These are phyloP conservation scores for Alternaria sp. DNA, from an alignment of 2,329 filamentous ascomycete species.

Conservation along the genomic window DNA sequence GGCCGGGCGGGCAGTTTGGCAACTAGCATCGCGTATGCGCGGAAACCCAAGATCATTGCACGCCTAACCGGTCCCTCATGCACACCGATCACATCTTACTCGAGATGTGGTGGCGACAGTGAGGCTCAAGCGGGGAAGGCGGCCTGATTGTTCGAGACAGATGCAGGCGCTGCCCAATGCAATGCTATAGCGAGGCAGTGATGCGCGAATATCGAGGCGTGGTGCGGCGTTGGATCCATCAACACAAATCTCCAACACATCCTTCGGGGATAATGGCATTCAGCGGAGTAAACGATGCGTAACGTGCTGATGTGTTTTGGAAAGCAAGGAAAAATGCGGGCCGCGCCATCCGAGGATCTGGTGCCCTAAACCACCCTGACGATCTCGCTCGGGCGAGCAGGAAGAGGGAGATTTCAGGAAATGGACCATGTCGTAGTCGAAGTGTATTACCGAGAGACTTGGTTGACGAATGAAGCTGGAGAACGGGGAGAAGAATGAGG, in stretches of 20 bases:
- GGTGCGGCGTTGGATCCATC: conserved; percentile 18
- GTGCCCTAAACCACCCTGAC: not conserved
- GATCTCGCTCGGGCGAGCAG: not conserved
- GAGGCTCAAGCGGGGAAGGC: conserved; percentile 23
- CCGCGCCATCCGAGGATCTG: conserved; percentile 7
- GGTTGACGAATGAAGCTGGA: conserved; percentile 2
- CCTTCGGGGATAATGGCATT: not conserved
- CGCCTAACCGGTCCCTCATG: conserved; percentile 6
- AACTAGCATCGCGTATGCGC: not conserved
- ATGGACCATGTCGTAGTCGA: not conserved
- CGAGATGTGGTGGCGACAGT: conserved; percentile 23
- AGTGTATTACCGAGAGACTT: not conserved
- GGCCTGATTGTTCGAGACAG: conserved; percentile 13
- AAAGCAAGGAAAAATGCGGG: conserved; percentile 1
- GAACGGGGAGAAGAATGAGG: not conserved
- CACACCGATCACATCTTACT: conserved; percentile 25
- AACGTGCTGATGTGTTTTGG: not conserved
- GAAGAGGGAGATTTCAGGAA: not conserved
- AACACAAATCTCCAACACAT: not conserved
- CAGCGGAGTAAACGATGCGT: not conserved
- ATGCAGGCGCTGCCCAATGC: conserved; percentile 16
- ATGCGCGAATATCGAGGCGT: conserved; percentile 12
- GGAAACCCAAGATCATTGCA: not conserved
- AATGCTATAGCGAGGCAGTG: conserved; percentile 14
- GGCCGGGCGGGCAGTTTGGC: not conserved